phyloP scores from a whole-genome alignment of 176 grass and related monocot species.

The Phoenix roebelenii region DNA sequence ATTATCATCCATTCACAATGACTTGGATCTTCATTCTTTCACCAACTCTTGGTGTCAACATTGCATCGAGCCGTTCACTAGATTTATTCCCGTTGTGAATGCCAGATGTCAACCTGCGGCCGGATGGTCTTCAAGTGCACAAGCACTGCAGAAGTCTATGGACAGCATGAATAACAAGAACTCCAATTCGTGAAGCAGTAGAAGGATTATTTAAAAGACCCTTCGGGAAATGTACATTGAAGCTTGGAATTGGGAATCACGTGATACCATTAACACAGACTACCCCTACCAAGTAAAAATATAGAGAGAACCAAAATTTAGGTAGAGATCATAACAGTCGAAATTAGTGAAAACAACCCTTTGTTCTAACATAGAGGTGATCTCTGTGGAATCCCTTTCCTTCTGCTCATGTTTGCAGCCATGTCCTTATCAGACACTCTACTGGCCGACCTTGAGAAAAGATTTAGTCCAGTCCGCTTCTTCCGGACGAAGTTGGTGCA shows the following conservation, averaged over 20 bases:
- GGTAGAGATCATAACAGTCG: neutral
- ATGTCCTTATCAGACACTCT: neutral
- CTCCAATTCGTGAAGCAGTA: too few species aligned
- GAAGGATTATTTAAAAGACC: neutral
- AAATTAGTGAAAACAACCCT: neutral
- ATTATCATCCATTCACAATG: too few species aligned
- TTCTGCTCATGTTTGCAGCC: conserved; percentile 10
- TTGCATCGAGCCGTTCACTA: too few species aligned
- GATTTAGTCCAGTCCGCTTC: neutral
- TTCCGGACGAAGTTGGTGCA: conserved; percentile 2
- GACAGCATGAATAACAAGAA: too few species aligned
- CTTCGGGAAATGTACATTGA: conserved; percentile 14
- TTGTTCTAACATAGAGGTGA: conserved; percentile 18
- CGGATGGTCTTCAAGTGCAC: too few species aligned
- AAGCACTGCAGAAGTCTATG: too few species aligned
- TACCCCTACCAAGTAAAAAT: neutral
- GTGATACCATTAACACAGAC: conserved; percentile 5
- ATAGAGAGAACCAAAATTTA: too few species aligned
- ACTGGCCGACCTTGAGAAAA: neutral
- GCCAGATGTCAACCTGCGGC: too few species aligned
- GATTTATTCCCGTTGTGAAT: too few species aligned
- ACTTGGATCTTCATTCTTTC: too few species aligned
- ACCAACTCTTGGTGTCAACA: too few species aligned
- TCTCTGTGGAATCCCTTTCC: conserved; percentile 24
- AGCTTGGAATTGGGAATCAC: conserved; percentile 6